phyloP scores from a whole-genome alignment of 2,329 filamentous ascomycete genomes.

The Aspergillus eucalypticola region DNA sequence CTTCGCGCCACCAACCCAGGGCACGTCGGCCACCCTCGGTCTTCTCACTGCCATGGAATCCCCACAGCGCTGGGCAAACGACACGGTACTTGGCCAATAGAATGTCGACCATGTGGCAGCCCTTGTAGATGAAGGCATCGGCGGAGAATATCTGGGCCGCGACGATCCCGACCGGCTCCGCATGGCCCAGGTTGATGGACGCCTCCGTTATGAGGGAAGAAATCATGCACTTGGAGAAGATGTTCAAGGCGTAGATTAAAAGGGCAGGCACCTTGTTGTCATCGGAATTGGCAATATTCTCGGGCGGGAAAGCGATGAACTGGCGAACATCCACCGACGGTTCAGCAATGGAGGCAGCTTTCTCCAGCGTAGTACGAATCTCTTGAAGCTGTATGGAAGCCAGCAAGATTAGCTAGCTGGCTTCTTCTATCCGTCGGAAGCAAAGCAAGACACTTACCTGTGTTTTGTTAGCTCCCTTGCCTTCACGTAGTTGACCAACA shows the following conservation, averaged over 20 bases:
- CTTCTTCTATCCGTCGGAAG: neutral
- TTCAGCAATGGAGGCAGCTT: slow-evolving; percentile 54
- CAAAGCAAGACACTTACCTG: slow-evolving; percentile 48
- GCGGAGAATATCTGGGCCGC: slow-evolving; percentile 73
- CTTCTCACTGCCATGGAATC: slow-evolving; percentile 72
- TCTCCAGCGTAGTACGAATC: slow-evolving; percentile 56
- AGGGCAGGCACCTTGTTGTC: slow-evolving; percentile 61
- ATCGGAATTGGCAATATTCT: slow-evolving; percentile 37
- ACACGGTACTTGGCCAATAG: slow-evolving; percentile 83
- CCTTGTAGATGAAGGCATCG: slow-evolving; percentile 66
- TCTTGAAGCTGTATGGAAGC: slow-evolving; percentile 33
- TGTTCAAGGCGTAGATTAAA: slow-evolving; percentile 74
- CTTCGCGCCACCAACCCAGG: slow-evolving; percentile 72
- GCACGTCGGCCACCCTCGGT: slow-evolving; percentile 66
- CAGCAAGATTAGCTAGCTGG: slow-evolving; percentile 12
- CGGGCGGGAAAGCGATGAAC: slow-evolving; percentile 52
- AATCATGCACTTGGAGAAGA: slow-evolving; percentile 72
- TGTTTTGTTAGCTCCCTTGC: slow-evolving; percentile 61
- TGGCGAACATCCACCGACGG: slow-evolving; percentile 59
- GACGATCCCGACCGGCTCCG: slow-evolving; percentile 78
- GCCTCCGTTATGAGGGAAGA: slow-evolving; percentile 70
- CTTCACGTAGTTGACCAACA: slow-evolving; percentile 68
- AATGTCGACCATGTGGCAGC: slow-evolving; percentile 72
- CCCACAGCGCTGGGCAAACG: slow-evolving; percentile 81
- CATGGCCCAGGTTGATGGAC: slow-evolving; percentile 62